Percentiles rank a stretch among this genome's conserved stretches.
Conservation (phyloP, 768 basidiomycete species). For the Suillus plorans region DNA sequence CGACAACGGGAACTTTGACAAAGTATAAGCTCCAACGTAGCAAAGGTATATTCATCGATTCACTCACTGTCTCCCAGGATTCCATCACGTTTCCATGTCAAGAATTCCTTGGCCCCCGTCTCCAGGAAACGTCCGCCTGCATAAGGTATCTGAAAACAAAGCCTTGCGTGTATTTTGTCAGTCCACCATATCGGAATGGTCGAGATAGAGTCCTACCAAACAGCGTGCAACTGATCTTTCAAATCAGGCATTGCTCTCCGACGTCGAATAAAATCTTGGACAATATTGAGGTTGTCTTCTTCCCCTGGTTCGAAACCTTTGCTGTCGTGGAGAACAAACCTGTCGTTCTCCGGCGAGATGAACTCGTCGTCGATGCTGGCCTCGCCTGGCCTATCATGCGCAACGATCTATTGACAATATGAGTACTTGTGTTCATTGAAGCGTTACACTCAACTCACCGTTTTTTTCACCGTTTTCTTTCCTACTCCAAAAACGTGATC, state of each 20-base stretch:
- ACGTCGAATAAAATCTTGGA: constrained; percentile 11
- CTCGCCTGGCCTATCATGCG: background rate
- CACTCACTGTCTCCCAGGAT: constrained; percentile 5
- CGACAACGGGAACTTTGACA: background rate
- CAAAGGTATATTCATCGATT: background rate
- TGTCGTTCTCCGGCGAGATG: constrained; percentile 6
- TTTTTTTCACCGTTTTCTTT: background rate
- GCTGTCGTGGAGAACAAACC: constrained; percentile 16
- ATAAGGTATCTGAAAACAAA: background rate
- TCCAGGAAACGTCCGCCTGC: background rate
- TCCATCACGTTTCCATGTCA: background rate
- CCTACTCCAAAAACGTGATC: background rate
- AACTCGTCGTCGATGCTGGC: constrained; percentile 10
- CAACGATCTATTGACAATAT: background rate
- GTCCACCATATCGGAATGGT: background rate
- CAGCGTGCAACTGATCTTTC: constrained; percentile 11
- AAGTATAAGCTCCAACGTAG: too few species aligned
- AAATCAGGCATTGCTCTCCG: background rate
- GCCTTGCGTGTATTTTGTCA: background rate
- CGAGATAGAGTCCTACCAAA: constrained; percentile 7
- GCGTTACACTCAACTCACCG: background rate
- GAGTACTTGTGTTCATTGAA: background rate
- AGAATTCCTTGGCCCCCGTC: background rate
- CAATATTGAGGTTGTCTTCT: constrained; percentile 5
- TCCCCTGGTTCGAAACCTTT: constrained; percentile 15